Evolutionary conservation across 768 basidiomycete genomes (phyloP), one percentile per base, ranked within the genome.

Genomic region (Exidia glandulosa): DNA sequence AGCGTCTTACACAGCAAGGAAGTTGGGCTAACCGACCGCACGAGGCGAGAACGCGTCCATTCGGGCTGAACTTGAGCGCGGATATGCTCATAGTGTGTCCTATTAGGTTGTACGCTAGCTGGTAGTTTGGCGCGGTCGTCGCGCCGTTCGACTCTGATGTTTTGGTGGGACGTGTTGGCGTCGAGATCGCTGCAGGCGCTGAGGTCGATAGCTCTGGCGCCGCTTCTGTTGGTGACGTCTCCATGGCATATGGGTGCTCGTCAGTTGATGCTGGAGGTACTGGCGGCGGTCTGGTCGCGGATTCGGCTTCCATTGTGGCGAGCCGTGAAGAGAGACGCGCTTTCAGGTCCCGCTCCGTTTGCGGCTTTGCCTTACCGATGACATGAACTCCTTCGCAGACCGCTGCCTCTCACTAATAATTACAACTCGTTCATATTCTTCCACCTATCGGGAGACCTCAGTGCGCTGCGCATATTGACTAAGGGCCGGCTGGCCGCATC

Each of bases 31-130:
- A 77, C 84, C 69, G 72, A 96, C 94, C 87, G 73, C 83, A 83
- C 33, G 93, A 94, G 2, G 90, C 92, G 45, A 97, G 79, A 62
- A 82, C 75, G 59, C 77, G 75, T 32, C 94, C 94, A 71, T 94
- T 83, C 32, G 89, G 86, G 67, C 88, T 92, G 72, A 95, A 97
- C 70, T 89, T 90, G 59, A 97, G 73, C 14, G 90, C 84, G 1
- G 94, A 89, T 56, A 98, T 81, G 9, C 88, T 81, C 69, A 82
- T 79, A 19, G 81, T 83, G 69, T 97, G 95, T n/a, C 91, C 94
- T 59, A 82, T 85, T 32, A 94, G 74, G 54, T 82, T 82, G 66
- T 78, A 83, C 30, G 77, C 80, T 23, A 45, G 1, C 41, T 45
- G 16, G 41, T 13, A 45, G 10, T 45, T 14, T 23, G 41, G 41